phyloP scores from a whole-genome alignment of 805 yeast genomes.

The Metschnikowia arizonensis region DNA sequence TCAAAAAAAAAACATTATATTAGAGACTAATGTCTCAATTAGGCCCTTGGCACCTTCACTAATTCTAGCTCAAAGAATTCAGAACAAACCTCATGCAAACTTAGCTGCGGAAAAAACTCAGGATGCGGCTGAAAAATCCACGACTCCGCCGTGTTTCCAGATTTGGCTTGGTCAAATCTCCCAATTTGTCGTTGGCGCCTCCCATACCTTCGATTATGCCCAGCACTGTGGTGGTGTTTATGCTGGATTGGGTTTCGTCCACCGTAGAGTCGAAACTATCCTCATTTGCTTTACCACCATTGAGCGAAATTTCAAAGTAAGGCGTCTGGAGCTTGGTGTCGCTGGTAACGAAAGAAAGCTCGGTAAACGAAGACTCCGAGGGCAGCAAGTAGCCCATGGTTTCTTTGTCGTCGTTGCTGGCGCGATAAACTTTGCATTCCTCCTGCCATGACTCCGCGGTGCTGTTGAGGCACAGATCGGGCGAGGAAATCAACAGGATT shows the following conservation, averaged over 20 bases:
- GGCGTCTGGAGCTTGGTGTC: constrained; percentile 4
- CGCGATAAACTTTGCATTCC: background rate
- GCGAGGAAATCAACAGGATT: background rate
- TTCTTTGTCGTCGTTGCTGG: background rate
- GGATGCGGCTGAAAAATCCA: constrained; percentile 1
- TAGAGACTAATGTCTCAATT: too few species aligned
- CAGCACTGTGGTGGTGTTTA: background rate
- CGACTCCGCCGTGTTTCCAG: background rate
- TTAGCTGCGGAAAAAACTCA: background rate
- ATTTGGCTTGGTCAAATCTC: background rate
- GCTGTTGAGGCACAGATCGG: background rate
- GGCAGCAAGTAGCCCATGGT: constrained; percentile 8
- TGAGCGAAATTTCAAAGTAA: background rate
- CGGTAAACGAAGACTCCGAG: constrained; percentile 12
- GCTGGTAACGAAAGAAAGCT: constrained; percentile 13
- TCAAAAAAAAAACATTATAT: too few species aligned
- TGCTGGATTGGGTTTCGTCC: background rate
- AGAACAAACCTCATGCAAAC: too few species aligned
- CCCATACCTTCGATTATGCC: constrained; percentile 1
- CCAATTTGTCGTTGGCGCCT: background rate
- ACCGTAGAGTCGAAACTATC: background rate
- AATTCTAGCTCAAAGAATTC: too few species aligned
- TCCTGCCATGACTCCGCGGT: background rate
- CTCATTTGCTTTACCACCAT: background rate
- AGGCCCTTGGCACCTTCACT: too few species aligned